Evolutionary conservation across 306 rosid genomes (phyloP).

Genomic region (Cucumis melo): DNA sequence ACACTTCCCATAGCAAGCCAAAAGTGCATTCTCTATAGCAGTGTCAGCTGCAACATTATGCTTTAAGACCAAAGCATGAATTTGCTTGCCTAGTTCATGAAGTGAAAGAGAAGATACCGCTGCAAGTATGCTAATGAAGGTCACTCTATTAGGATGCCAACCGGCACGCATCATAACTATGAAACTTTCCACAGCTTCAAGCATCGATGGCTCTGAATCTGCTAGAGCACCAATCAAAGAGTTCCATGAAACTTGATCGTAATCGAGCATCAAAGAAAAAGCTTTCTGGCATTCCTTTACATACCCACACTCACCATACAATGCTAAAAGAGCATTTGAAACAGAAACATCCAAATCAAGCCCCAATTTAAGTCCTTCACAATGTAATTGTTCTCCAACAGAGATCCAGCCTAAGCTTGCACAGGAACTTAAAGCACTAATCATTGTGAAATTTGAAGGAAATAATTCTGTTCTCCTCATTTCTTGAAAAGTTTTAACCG

Average conservation of each 20-base stretch:
- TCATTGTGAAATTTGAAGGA: constrained; percentile 75
- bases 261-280: constrained; percentile 61
- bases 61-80: constrained; percentile 53
- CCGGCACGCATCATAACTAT: constrained; percentile 63
- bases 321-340: constrained; percentile 67
- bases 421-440: constrained; percentile 79
- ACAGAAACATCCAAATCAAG: constrained; percentile 84
- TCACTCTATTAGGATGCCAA: constrained; percentile 57
- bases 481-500: constrained; percentile 35
- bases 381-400: constrained; percentile 59
- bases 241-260: constrained; percentile 85
- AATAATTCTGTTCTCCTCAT: constrained; percentile 51
- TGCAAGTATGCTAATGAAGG: constrained; percentile 53
- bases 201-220: constrained; percentile 36
- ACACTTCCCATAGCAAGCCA: constrained; percentile 76
- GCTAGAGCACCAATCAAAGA: constrained; percentile 63
- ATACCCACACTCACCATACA: constrained; percentile 58
- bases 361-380: constrained; percentile 63
- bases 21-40: constrained; percentile 65
- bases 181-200: constrained; percentile 49
- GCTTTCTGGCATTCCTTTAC: constrained; percentile 40
- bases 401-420: constrained; percentile 66
- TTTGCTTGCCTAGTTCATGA: constrained; percentile 43
- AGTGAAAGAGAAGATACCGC: constrained; percentile 60
- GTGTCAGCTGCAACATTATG: constrained; percentile 32